Conservation (phyloP, 768 basidiomycete species). For the Asterophora lycoperdoides region DNA sequence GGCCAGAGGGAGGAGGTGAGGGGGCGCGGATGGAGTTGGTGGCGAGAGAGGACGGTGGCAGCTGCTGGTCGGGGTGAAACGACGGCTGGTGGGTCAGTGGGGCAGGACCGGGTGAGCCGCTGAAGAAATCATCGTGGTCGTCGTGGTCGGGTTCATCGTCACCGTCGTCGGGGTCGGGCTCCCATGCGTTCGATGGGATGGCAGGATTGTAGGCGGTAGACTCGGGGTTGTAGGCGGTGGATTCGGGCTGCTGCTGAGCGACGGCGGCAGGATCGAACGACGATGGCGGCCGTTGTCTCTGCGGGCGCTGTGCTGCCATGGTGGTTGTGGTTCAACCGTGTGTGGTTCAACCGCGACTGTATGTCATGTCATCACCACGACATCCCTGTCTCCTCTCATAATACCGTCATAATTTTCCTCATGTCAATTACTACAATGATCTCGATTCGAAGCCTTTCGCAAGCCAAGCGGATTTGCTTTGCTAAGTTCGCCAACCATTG, state of each 20-base stretch:
- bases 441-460: too few species aligned
- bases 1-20: constrained; percentile 60
- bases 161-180: constrained; percentile 14
- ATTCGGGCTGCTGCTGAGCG: constrained; percentile 4
- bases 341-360: not conserved
- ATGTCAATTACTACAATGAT: too few species aligned
- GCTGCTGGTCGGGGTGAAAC: constrained; percentile 8
- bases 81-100: constrained; percentile 7
- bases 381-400: too few species aligned
- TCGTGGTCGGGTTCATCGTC: constrained; percentile 17
- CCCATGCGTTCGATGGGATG: constrained; percentile 12
- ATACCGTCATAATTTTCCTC: too few species aligned
- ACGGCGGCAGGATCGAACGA: constrained; percentile 9
- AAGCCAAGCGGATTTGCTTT: not conserved
- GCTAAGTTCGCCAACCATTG: not conserved
- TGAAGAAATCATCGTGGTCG: constrained; percentile 23
- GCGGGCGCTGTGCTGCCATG: constrained; percentile 16
- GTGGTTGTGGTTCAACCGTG: not conserved
- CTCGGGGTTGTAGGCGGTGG: constrained; percentile 7
- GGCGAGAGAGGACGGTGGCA: constrained; percentile 38
- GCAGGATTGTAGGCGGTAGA: constrained; percentile 12
- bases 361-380: not conserved
- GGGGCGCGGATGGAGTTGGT: constrained; percentile 60
- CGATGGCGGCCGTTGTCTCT: constrained; percentile 11
- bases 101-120: constrained; percentile 10